These are phyloP conservation scores for Venturia oleaginea DNA, from an alignment of 2,329 filamentous ascomycete genomes.

Conservation along the genomic window DNA sequence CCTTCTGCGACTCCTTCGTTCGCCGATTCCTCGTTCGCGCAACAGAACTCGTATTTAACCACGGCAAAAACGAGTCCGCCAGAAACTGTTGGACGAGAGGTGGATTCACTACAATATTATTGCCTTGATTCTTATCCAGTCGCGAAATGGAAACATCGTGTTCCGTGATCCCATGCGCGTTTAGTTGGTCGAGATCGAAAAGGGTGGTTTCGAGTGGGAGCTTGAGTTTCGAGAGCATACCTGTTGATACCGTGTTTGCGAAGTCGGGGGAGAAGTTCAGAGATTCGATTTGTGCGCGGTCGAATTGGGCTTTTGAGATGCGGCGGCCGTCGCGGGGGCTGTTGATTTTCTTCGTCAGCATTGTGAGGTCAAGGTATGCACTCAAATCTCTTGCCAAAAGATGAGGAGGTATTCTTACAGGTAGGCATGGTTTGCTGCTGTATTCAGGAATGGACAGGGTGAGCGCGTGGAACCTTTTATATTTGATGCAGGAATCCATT, in stretches of 20 bases:
- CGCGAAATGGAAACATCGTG: slow-evolving; percentile 12
- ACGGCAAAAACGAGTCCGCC: neutral
- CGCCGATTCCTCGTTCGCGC: slow-evolving; percentile 4
- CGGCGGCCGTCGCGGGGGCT: slow-evolving; percentile 6
- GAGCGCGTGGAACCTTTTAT: neutral
- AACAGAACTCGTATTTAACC: slow-evolving; percentile 3
- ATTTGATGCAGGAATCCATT: slow-evolving; percentile 10
- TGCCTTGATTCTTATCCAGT: slow-evolving; percentile 10
- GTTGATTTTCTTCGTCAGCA: too few species aligned
- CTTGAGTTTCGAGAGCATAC: slow-evolving; percentile 1
- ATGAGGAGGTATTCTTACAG: too few species aligned
- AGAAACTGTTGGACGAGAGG: neutral
- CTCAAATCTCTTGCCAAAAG: too few species aligned
- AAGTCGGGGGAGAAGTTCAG: slow-evolving; percentile 9
- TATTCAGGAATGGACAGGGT: slow-evolving; percentile 13
- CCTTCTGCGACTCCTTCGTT: neutral
- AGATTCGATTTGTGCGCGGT: neutral
- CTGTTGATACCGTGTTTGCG: slow-evolving; percentile 5
- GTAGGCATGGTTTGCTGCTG: slow-evolving; percentile 12
- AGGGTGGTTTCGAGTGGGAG: neutral
- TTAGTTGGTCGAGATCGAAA: slow-evolving; percentile 13
- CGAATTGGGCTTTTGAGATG: slow-evolving; percentile 2
- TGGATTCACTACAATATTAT: slow-evolving; percentile 2
- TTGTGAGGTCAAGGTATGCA: too few species aligned
- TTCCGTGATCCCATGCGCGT: slow-evolving; percentile 7